Evolutionary conservation across 768 basidiomycete species (phyloP).

Genomic region (Crepidotus variabilis): DNA sequence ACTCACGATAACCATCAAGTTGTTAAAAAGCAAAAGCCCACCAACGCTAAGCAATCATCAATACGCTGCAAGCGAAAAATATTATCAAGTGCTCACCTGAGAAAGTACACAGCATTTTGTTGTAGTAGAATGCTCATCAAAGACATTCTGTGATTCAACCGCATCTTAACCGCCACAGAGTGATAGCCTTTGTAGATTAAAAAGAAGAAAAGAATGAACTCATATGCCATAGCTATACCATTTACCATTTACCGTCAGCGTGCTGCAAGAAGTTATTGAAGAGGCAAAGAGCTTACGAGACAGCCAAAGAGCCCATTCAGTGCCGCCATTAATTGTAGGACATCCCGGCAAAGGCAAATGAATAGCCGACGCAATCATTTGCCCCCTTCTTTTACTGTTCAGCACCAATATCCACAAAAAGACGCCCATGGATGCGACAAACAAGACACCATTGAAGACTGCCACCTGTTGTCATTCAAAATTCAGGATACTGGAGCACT

Average conservation of each 20-base stretch:
- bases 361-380: slow-evolving; percentile 30
- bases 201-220: slow-evolving; percentile 38
- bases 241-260: not conserved
- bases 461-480: slow-evolving; percentile 27
- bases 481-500: not conserved
- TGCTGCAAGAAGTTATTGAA: not conserved
- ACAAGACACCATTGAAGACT: slow-evolving; percentile 33
- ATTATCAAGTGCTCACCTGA: slow-evolving; percentile 26
- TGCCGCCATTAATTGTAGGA: slow-evolving; percentile 35
- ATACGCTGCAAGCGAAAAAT: not conserved
- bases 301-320: slow-evolving; percentile 43
- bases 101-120: slow-evolving; percentile 43
- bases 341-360: slow-evolving; percentile 37
- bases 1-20: slow-evolving; percentile 38
- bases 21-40: slow-evolving; percentile 38
- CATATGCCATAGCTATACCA: slow-evolving; percentile 32
- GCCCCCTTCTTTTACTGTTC: slow-evolving; percentile 31
- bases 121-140: slow-evolving; percentile 34
- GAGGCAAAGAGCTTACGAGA: slow-evolving; percentile 25
- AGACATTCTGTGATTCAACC: slow-evolving; percentile 20
- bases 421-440: slow-evolving; percentile 33
- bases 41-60: slow-evolving; percentile 25
- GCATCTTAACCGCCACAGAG: slow-evolving; percentile 22
- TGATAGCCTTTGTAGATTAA: slow-evolving; percentile 31
- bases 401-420: slow-evolving; percentile 39